Evolutionary conservation across 495 filamentous ascomycete genomes (phyloP).

Genomic region (Penicillium longicatenatum): DNA sequence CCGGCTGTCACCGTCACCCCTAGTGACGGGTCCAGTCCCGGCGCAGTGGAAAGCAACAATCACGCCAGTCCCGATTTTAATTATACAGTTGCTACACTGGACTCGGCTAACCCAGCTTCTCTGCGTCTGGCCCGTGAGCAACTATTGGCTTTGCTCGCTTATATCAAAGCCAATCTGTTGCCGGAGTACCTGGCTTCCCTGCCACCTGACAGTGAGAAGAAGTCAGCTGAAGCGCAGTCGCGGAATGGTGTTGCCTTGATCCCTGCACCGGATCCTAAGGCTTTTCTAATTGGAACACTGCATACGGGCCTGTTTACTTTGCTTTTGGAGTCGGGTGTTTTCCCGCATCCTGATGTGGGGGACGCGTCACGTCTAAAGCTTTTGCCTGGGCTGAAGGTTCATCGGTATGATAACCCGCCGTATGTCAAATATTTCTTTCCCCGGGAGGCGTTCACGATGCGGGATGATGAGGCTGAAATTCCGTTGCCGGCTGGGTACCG

Average conservation of each 20-base stretch:
- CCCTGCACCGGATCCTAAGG: conserved; percentile 27
- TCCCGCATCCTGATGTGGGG: not conserved
- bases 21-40: conserved; percentile 2
- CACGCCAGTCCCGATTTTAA: not conserved
- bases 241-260: conserved; percentile 22
- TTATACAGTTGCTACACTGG: conserved; percentile 17
- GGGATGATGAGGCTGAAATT: conserved; percentile 2
- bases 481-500: conserved; percentile 35
- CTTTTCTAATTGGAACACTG: conserved; percentile 39
- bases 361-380: conserved; percentile 2
- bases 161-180: conserved; percentile 28
- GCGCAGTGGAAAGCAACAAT: not conserved
- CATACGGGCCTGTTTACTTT: conserved; percentile 34
- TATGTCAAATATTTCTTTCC: conserved; percentile 40
- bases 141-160: conserved; percentile 30
- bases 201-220: not conserved
- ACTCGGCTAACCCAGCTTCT: conserved; percentile 4
- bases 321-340: conserved; percentile 21
- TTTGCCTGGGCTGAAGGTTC: conserved; percentile 27
- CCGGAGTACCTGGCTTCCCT: conserved; percentile 31
- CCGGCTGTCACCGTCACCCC: conserved; percentile 8
- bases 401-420: conserved; percentile 38
- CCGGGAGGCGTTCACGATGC: conserved; percentile 11
- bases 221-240: not conserved
- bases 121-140: conserved; percentile 28